A percentile compares a stretch with the other conserved stretches of the same genome.
phyloP scores from a whole-genome alignment of 1,284 basidiomycete species.

The Trametes polyzona region DNA sequence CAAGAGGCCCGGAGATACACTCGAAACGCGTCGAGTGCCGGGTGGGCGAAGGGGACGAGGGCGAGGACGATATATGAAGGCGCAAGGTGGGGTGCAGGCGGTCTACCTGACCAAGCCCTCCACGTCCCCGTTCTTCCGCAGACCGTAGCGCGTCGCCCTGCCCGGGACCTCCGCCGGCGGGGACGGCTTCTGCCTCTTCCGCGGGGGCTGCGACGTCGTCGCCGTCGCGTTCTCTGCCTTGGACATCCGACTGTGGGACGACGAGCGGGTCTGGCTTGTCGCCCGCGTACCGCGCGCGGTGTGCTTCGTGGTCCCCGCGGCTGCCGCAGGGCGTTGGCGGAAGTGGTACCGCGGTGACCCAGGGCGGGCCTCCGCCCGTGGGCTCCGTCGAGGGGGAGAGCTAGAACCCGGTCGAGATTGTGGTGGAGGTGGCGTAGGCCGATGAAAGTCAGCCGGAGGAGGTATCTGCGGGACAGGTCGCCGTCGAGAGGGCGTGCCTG shows the following conservation, averaged over 20 bases:
- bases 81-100: neutral
- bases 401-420: constrained; percentile 1
- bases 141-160: constrained; percentile 5
- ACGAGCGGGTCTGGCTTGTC: constrained; percentile 7
- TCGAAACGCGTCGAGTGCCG: too few relatives aligned
- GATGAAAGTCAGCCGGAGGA: constrained; percentile 11
- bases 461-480: constrained; percentile 7
- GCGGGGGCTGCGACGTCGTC: constrained; percentile 5
- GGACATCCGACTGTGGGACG: constrained; percentile 2
- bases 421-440: constrained; percentile 2
- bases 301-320: neutral
- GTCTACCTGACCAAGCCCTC: constrained; percentile 18
- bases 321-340: constrained; percentile 10
- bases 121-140: constrained; percentile 9
- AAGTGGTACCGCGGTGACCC: constrained; percentile 20
- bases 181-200: constrained; percentile 22
- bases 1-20: too few relatives aligned
- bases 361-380: neutral
- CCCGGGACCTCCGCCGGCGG: constrained; percentile 7
- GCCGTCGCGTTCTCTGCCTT: constrained; percentile 5
- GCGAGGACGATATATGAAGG: neutral
- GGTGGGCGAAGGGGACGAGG: too few relatives aligned
- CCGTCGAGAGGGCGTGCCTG: constrained; percentile 5
- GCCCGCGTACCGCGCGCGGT: neutral
- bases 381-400: neutral